Base-by-base conservation (phyloP, 139 green algal genomes). In the Picochlorum sp. region DNA sequence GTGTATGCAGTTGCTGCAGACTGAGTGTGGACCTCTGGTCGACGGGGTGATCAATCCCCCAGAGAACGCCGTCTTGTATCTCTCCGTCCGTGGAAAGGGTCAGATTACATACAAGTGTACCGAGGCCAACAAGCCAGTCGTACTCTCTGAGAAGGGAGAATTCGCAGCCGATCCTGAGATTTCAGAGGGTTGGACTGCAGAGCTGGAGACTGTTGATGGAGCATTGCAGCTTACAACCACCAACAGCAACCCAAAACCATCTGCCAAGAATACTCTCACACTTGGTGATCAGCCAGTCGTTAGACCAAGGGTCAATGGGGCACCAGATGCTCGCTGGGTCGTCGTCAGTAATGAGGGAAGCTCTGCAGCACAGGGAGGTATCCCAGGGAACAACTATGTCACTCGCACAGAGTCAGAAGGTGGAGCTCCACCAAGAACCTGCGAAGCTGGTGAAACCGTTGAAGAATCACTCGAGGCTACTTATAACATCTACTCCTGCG, bases 401-500 rank as follows among this genome's bases (percentile, higher is more conserved):
- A 65, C 41, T 15, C 58, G 41, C n/a, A 28, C 23, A 16, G 58
- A 65, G 20, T n/a, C 23, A 28, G 44, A 31, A 6, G 58, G 58
- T 0, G 58, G 58, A 1, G 58, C 13, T 21, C 18, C 21, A 38
- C 20, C 58, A 18, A 65, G 21, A 26, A 65, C 20, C 1, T 65
- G 58, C 58, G 21, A 51, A 20, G 21, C n/a, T 16, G 58, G 58
- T 6, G 58, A 65, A 18, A 65, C 51, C 31, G 21, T 59, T 28
- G n/a, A 20, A 0, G 47, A 7, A 0, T 8, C 34, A 13, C 1
- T 41, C 0, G 34, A 59, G 58, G 0, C 41, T 9, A 65, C 58
- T 6, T 57, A 23, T 0, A 52, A 65, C 57, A 65, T 65, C 13
- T 65, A 65, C 23, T 57, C 58, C 23, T 65, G 58, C 23, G 58